phyloP scores from a whole-genome alignment of 129 eudicot genomes.

The Smallanthus sonchifolius region DNA sequence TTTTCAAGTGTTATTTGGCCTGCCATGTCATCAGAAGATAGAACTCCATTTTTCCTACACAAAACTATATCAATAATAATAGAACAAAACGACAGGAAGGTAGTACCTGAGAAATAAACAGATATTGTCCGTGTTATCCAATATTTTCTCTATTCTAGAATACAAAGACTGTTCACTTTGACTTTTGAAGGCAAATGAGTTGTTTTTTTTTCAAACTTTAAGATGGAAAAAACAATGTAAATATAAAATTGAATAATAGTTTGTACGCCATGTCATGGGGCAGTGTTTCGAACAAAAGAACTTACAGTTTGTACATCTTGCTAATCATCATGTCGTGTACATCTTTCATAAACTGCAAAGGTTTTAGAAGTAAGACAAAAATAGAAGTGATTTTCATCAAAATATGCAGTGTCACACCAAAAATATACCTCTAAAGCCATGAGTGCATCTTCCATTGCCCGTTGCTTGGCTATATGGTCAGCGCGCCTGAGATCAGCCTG shows the following conservation, averaged over 20 bases:
- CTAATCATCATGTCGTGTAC: slow-evolving; percentile 89
- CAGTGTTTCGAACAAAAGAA: slow-evolving; percentile 11
- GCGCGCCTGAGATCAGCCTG: slow-evolving; percentile 97
- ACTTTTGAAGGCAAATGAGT: not conserved
- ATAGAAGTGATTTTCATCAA: slow-evolving; percentile 2
- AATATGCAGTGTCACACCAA: not conserved
- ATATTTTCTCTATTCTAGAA: not conserved
- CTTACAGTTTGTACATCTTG: slow-evolving; percentile 89
- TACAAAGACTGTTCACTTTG: slow-evolving; percentile 5
- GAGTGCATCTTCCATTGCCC: slow-evolving; percentile 88
- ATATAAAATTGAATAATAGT: not conserved
- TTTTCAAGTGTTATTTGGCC: slow-evolving; percentile 76
- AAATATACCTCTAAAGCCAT: slow-evolving; percentile 85
- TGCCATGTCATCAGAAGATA: slow-evolving; percentile 38
- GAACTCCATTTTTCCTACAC: slow-evolving; percentile 50
- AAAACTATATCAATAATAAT: slow-evolving; percentile 18
- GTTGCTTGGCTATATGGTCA: slow-evolving; percentile 82
- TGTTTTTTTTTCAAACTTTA: not conserved
- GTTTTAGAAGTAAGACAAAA: slow-evolving; percentile 18
- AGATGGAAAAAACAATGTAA: not conserved
- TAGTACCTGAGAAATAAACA: not conserved
- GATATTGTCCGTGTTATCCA: not conserved
- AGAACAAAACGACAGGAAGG: not conserved
- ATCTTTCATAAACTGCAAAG: slow-evolving; percentile 75
- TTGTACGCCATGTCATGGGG: not conserved